A percentile compares a stretch with the other conserved stretches of the same genome.
Evolutionary conservation across 1,139 yeast species (phyloP).

Genomic region (Scheffersomyces insectosa): DNA sequence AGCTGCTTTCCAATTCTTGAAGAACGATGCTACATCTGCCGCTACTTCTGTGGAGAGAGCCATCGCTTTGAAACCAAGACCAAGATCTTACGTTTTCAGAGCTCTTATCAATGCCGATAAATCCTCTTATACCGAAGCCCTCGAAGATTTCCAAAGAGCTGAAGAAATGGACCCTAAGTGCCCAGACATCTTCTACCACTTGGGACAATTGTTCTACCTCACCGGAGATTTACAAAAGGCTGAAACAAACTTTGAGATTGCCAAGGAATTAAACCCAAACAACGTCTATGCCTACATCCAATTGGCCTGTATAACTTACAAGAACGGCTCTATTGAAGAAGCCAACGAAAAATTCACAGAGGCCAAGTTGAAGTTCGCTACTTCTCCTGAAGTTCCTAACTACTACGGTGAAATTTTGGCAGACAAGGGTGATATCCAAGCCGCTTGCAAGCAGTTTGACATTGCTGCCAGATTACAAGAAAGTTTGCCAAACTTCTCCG

Average conservation of each 20-base stretch:
- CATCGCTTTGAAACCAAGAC: constrained; percentile 68
- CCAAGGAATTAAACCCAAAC: constrained; percentile 69
- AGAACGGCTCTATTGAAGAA: constrained; percentile 62
- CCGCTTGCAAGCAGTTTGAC: constrained; percentile 84
- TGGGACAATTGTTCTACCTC: constrained; percentile 88
- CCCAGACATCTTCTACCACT: constrained; percentile 89
- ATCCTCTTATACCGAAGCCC: constrained; percentile 61
- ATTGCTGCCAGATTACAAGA: constrained; percentile 81
- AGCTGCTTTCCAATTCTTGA: constrained; percentile 82
- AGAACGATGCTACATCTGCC: constrained; percentile 66
- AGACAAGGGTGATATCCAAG: constrained; percentile 71
- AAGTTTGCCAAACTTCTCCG: constrained; percentile 57
- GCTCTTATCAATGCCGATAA: constrained; percentile 86
- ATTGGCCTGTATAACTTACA: constrained; percentile 88
- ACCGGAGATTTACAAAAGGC: constrained; percentile 77
- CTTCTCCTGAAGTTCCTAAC: constrained; percentile 89
- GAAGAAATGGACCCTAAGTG: constrained; percentile 65
- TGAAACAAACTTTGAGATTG: constrained; percentile 70
- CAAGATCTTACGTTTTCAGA: constrained; percentile 80
- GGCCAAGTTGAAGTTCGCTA: constrained; percentile 77
- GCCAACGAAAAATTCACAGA: constrained; percentile 71
- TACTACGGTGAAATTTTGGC: constrained; percentile 93
- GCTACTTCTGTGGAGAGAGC: constrained; percentile 61
- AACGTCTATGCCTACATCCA: constrained; percentile 89
- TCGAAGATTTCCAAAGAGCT: constrained; percentile 73